Evolutionary conservation across 257 asterid species (phyloP), one percentile per base, ranked within the genome.

Genomic region (Knoxia roxburghii): DNA sequence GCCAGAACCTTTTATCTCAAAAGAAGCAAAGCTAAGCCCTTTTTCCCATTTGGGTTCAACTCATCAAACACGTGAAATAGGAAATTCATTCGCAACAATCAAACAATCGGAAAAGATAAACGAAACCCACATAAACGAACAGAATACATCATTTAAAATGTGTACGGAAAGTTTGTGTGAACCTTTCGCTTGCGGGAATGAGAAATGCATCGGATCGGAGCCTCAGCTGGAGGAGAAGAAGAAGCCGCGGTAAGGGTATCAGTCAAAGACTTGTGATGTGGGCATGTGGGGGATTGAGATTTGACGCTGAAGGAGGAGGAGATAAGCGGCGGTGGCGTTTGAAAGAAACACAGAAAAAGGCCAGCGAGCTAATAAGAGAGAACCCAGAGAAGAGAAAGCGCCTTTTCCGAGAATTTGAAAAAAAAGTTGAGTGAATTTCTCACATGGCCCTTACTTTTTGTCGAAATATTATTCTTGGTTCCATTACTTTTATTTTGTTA

Each of bases 321-420:
- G 53, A 37, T 55, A 4, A 7, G 55, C 30, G n/a, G n/a, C n/a
- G n/a, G n/a, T n/a, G n/a, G n/a, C 54, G 26, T 54, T 39, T 26
- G 29, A 26, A 9, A 4, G 9, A 21, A 37, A 43, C 39, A 8
- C 57, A 24, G 67, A 11, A 26, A 53, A 13, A n/a, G n/a, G n/a
- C n/a, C n/a, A n/a, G n/a, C n/a, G n/a, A n/a, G n/a, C n/a, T n/a
- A n/a, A n/a, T n/a, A n/a, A n/a, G n/a, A n/a, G n/a, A n/a, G n/a
- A n/a, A n/a, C n/a, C n/a, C n/a, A n/a, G n/a, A n/a, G n/a, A n/a
- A n/a, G n/a, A n/a, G n/a, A n/a, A 27, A 61, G 72, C 62, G 65
- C 46, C 59, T 50, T 33, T 49, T 62, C 53, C 54, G 14, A 57
- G 58, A 68, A 1, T 76, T 76, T 68, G 77, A 76, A 76, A 65